Conservation (phyloP, 2,329 filamentous ascomycete genomes). For the Neopestalotiopsis sp. region DNA sequence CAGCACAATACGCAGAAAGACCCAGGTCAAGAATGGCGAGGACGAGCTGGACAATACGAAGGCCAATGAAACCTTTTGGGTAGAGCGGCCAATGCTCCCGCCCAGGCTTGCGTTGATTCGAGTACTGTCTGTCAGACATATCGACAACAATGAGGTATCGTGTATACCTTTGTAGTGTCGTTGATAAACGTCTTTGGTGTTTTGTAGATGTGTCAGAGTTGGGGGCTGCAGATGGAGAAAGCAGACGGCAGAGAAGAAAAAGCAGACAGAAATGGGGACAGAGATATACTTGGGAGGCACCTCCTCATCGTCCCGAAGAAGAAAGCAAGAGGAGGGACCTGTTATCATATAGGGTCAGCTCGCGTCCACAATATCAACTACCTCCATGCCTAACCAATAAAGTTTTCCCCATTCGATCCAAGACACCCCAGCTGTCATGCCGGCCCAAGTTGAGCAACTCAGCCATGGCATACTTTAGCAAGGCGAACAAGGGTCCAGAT, state of each 20-base stretch:
- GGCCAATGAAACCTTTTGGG: constrained; percentile 47
- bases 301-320: neutral
- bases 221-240: neutral
- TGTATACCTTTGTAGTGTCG: neutral
- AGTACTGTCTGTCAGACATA: constrained; percentile 30
- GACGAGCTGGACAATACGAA: constrained; percentile 53
- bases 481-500: neutral
- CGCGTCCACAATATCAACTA: too few relatives aligned
- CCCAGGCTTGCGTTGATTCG: constrained; percentile 40
- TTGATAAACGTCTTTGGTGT: neutral
- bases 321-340: neutral
- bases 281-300: neutral
- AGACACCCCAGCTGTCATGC: neutral
- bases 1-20: constrained; percentile 38
- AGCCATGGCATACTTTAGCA: neutral
- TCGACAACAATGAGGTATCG: too few relatives aligned
- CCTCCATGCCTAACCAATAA: neutral
- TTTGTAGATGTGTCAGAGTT: neutral
- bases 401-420: neutral
- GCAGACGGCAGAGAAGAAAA: neutral
- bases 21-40: constrained; percentile 52
- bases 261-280: neutral
- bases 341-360: neutral
- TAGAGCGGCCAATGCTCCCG: constrained; percentile 53
- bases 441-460: neutral